These are phyloP conservation scores for Phytophthora pluvialis DNA, from an alignment of 352 stramenopile genomes.

Conservation along the genomic window DNA sequence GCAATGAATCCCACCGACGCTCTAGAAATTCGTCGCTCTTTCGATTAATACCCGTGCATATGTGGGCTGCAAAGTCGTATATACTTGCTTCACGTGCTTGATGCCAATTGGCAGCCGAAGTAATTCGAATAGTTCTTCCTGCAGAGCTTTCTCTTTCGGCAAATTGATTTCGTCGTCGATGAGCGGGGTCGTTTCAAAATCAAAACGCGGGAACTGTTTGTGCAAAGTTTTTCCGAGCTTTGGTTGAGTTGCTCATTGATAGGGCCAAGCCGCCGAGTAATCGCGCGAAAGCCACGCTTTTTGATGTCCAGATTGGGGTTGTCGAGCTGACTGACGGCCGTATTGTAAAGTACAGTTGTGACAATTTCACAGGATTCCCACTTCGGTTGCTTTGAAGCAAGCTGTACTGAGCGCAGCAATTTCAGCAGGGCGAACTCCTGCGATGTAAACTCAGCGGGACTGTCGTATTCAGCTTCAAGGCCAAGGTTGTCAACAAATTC, in stretches of 20 bases:
- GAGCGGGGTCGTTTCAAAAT: background rate
- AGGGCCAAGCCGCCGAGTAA: background rate
- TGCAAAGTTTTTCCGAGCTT: background rate
- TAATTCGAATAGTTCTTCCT: background rate
- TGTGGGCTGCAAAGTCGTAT: background rate
- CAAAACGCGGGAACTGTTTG: background rate
- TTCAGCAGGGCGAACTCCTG: background rate
- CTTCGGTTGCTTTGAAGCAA: background rate
- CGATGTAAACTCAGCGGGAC: background rate
- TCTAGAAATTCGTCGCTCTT: background rate
- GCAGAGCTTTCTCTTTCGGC: background rate
- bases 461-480: background rate
- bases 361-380: background rate
- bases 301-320: background rate
- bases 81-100: background rate
- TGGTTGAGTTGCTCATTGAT: background rate
- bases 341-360: background rate
- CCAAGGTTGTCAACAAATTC: background rate
- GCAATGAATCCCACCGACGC: background rate
- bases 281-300: background rate
- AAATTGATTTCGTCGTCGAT: background rate
- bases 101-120: background rate
- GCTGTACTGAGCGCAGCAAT: background rate
- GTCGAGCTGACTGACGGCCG: background rate
- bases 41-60: background rate